These are phyloP conservation scores for Huntiella savannae DNA, from an alignment of 2,329 filamentous ascomycete genomes.

Conservation along the genomic window DNA sequence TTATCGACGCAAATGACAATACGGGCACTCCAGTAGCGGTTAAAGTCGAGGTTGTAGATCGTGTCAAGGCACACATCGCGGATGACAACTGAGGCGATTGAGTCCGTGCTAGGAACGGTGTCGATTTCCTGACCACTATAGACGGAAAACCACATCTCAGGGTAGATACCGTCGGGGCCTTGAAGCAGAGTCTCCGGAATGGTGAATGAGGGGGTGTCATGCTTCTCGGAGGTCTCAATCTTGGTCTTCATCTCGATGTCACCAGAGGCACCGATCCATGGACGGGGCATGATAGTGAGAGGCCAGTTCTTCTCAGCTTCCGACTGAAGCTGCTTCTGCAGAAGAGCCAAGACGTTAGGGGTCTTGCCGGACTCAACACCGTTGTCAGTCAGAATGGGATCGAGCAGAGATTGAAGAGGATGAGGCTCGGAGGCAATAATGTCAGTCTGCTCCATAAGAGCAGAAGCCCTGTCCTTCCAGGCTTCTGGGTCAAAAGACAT, in stretches of 20 bases:
- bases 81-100: conserved; percentile 65
- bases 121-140: conserved; percentile 74
- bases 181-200: conserved; percentile 59
- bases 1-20: conserved; percentile 88
- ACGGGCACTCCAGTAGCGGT: conserved; percentile 68
- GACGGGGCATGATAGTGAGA: conserved; percentile 47
- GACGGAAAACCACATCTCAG: conserved; percentile 85
- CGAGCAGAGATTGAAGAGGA: conserved; percentile 64
- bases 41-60: conserved; percentile 86
- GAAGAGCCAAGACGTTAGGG: conserved; percentile 53
- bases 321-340: conserved; percentile 69
- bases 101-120: conserved; percentile 61
- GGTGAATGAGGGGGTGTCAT: conserved; percentile 55
- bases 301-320: conserved; percentile 62
- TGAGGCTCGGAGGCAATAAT: conserved; percentile 84
- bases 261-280: conserved; percentile 44
- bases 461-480: conserved; percentile 53
- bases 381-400: conserved; percentile 48
- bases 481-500: conserved; percentile 54
- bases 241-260: conserved; percentile 41
- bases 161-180: conserved; percentile 62
- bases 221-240: conserved; percentile 44
- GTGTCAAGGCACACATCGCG: conserved; percentile 78
- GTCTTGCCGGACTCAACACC: conserved; percentile 44
- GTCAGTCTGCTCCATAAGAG: conserved; percentile 81